Evolutionary conservation across 2,329 filamentous ascomycete genomes (phyloP), one percentile per base, ranked within the genome.

Genomic region (Cladosporium sphaerospermum): DNA sequence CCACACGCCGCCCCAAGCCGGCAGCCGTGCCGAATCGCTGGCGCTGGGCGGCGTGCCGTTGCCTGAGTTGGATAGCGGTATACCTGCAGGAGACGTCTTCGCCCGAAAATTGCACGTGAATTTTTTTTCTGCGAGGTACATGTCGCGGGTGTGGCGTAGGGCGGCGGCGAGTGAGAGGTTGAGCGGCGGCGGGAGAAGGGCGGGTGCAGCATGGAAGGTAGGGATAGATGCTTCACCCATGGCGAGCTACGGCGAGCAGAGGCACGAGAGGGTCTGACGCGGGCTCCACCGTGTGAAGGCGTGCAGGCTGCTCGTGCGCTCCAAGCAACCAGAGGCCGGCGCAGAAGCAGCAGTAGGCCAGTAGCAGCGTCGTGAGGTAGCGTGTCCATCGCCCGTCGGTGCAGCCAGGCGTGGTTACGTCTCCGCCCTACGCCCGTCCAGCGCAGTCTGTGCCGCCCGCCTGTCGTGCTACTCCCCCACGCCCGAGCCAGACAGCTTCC

Each of bases 1-100:
- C 34, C 28, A 31, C 39, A 34, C 31, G 41, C 28, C 9, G 19
- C 16, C 47, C 47, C 40, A 51, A 36, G 39, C 32, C 47, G 40
- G 47, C 31, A 51, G 36, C 39, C 31, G 47, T 51, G 47, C 47
- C 47, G 47, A 14, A 10, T 6, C 41, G 23, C 23, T 28, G 23
- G 23, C 23, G 23, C 23, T 28, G 18, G 14, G 14, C 13, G 13
- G 39, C 9, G 39, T 37, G n/a, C 34, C 34, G 10, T 11, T 37
- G 34, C 34, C 10, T 37, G 34, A 37, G 34, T 37, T 28, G 23
- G 23, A 18, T 41, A 41, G 14, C 39, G 18, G 11, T 9, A 14
- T 9, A 5, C 7, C 9, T 9, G 9, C 13, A 41, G 39, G 39
- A 45, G 43, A 8, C 16, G 14, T 4, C 11, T 5, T 41, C 4